Conservation (phyloP, 1,139 yeast species). For the Magnusiomyces ingens region DNA sequence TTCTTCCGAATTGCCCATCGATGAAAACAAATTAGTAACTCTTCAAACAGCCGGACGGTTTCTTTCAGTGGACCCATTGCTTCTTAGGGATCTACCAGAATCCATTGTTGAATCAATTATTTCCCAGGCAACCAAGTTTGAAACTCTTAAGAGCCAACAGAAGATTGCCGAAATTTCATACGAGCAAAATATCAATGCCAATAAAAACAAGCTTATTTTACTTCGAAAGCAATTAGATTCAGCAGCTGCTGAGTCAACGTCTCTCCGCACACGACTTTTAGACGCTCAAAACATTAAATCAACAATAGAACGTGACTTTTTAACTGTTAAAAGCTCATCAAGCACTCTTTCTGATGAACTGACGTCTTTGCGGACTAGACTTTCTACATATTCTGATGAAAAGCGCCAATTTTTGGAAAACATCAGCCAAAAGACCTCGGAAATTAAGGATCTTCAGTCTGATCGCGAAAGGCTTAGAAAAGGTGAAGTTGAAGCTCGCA, state of each 20-base stretch:
- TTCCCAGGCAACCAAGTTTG: slow-evolving; percentile 42
- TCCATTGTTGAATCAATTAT: slow-evolving; percentile 34
- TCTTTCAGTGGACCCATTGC: slow-evolving; percentile 22
- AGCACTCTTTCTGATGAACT: slow-evolving; percentile 20
- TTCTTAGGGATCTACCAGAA: slow-evolving; percentile 23
- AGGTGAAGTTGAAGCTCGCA: slow-evolving; percentile 42
- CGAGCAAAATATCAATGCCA: slow-evolving; percentile 46
- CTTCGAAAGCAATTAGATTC: slow-evolving; percentile 32
- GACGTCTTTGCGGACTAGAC: slow-evolving; percentile 19
- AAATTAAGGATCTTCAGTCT: slow-evolving; percentile 43
- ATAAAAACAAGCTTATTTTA: slow-evolving; percentile 32
- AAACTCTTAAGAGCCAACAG: slow-evolving; percentile 46
- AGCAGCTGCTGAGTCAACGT: slow-evolving; percentile 28
- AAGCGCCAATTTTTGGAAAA: slow-evolving; percentile 38
- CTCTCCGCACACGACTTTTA: slow-evolving; percentile 31
- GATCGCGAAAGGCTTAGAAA: slow-evolving; percentile 47
- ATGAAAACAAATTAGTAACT: too few relatives aligned
- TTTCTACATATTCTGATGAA: slow-evolving; percentile 29
- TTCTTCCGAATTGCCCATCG: too few relatives aligned
- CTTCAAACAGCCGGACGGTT: slow-evolving; percentile 18
- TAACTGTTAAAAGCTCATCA: slow-evolving; percentile 27
- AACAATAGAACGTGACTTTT: slow-evolving; percentile 29
- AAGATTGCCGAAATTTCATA: slow-evolving; percentile 42
- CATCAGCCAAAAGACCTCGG: slow-evolving; percentile 42
- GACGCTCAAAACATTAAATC: slow-evolving; percentile 29